Evolutionary conservation across 139 green algal genomes (phyloP).

Genomic region (Eudorina sp.): DNA sequence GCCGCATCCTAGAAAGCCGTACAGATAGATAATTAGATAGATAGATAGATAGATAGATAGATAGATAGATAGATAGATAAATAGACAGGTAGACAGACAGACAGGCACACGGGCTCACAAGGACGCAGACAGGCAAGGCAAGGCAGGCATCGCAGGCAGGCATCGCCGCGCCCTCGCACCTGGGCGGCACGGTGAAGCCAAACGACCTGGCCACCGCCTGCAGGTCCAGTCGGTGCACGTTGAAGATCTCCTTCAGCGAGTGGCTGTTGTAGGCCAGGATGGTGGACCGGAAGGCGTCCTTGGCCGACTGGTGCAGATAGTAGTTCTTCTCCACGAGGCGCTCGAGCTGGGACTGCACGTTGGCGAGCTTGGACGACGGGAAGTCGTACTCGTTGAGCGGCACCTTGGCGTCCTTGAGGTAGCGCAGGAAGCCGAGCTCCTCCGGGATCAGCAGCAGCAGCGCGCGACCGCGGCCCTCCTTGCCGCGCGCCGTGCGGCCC

Average conservation of each 20-base stretch:
- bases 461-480: conserved; percentile 86
- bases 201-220: conserved; percentile 91
- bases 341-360: conserved; percentile 98
- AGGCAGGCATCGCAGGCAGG: no score
- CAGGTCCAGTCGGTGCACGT: conserved; percentile 96
- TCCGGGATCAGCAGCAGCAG: conserved; percentile 97
- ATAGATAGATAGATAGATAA: no score
- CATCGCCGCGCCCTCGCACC: not conserved
- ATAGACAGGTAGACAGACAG: no score
- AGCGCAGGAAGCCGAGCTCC: conserved; percentile 95
- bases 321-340: conserved; percentile 99
- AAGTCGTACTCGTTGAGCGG: conserved; percentile 99
- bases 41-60: no score
- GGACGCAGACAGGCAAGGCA: no score
- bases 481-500: conserved; percentile 92
- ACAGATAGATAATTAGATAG: no score
- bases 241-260: conserved; percentile 97
- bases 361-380: conserved; percentile 93
- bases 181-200: conserved; percentile 90
- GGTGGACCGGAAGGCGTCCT: conserved; percentile 88
- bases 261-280: conserved; percentile 98
- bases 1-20: no score
- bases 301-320: conserved; percentile 93
- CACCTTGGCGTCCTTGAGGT: conserved; percentile 86
- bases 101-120: no score